These are phyloP conservation scores for Saccharomycopsis malanga DNA, from an alignment of 805 yeast genomes.

Conservation along the genomic window DNA sequence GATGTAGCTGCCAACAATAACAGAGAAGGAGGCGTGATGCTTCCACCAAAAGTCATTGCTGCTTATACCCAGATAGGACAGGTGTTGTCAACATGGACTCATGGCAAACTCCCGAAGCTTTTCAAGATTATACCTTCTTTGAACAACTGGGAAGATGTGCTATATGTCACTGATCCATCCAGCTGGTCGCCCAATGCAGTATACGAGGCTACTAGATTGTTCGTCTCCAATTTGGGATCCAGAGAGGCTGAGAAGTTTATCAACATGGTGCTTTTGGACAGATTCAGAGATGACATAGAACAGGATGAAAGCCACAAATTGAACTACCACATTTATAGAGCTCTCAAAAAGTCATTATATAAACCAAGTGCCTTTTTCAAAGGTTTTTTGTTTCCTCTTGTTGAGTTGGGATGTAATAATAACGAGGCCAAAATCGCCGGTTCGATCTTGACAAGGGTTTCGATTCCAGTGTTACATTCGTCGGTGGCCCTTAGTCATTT, in stretches of 20 bases:
- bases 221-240: conserved; percentile 84
- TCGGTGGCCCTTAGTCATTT: conserved; percentile 89
- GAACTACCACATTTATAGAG: conserved; percentile 88
- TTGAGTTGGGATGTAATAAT: conserved; percentile 80
- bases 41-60: conserved; percentile 94
- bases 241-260: conserved; percentile 84
- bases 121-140: conserved; percentile 92
- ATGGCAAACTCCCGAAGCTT: conserved; percentile 93
- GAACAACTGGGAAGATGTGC: conserved; percentile 91
- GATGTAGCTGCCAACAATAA: conserved; percentile 30
- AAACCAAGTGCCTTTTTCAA: conserved; percentile 97
- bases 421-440: conserved; percentile 95
- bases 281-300: conserved; percentile 66
- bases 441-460: conserved; percentile 79
- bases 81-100: conserved; percentile 80
- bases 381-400: conserved; percentile 88
- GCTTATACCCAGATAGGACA: conserved; percentile 91
- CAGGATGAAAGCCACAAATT: conserved; percentile 59
- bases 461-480: conserved; percentile 92
- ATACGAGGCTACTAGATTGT: conserved; percentile 89
- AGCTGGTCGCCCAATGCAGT: conserved; percentile 93
- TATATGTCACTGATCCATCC: conserved; percentile 88
- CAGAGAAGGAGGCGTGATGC: conserved; percentile 64
- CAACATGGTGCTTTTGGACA: conserved; percentile 56
- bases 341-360: conserved; percentile 86